phyloP scores from a whole-genome alignment of 441 rosid genomes.

The Corymbia calophylla region DNA sequence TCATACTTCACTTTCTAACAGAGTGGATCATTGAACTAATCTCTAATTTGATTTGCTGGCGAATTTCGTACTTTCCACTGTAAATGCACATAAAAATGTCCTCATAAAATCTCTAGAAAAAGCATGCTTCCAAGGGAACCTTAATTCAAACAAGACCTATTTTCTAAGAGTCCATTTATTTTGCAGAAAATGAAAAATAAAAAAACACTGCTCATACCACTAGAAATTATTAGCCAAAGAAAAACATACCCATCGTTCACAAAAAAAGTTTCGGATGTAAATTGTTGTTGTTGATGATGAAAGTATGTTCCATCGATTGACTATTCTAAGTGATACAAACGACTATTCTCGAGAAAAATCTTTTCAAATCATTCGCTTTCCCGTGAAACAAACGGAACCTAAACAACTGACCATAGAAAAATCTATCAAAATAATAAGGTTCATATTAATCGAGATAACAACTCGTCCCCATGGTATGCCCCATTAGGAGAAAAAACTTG shows the following conservation, averaged over 20 bases:
- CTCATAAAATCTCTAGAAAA: too few species aligned
- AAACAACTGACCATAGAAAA: accelerated
- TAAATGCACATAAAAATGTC: neutral
- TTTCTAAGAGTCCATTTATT: accelerated
- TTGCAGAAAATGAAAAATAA: neutral
- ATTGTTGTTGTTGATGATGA: too few species aligned
- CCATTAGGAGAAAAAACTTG: neutral
- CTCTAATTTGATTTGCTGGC: neutral
- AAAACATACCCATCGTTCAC: neutral
- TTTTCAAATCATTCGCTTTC: neutral
- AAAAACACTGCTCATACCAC: accelerated
- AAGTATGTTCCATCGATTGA: neutral
- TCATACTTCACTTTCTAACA: neutral
- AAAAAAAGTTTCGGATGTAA: too few species aligned
- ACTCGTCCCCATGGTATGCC: neutral
- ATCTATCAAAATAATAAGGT: neutral
- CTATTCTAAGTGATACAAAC: accelerated
- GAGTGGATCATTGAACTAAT: neutral
- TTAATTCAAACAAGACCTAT: neutral
- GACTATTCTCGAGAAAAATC: neutral
- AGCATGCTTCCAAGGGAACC: too few species aligned
- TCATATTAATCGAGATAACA: neutral
- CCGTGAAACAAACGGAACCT: accelerated
- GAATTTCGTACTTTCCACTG: neutral
- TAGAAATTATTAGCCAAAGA: neutral